Base-by-base conservation (phyloP, 2,329 filamentous ascomycete species). In the Neonectria hederae region DNA sequence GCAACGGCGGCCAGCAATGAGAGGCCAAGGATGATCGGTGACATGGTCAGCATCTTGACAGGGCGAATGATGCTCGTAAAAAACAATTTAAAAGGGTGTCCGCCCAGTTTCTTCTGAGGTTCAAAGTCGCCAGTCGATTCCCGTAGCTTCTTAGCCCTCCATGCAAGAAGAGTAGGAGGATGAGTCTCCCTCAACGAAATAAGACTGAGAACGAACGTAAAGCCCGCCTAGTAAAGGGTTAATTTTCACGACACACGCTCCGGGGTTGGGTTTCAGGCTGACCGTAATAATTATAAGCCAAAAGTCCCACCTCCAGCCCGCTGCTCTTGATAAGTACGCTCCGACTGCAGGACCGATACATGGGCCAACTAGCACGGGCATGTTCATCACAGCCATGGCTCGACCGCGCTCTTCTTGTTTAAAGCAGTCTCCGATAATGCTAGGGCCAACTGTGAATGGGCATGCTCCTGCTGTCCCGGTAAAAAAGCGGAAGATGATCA, bases 401-500 rank as follows among this genome's bases (percentile, higher is more conserved):
- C 53, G 32, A 1, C 58, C 85, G 51, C 86, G 80, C 66, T 84
- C 79, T 64, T 87, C 83, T 35, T 81, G 81, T 1, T 74, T 70
- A 35, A 89, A 81, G 72, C 90, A 79, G 73, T 91, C 89, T 14
- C 85, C 58, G 21, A 65, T 85, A 1, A 86, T 85, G 17, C 87
- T 87, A 28, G 85, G 85, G 5, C 87, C 88, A 69, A 88, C 86
- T 0, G 88, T 88, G 10, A 90, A 72, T 0, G 87, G 84, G 49
- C 83, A 84, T 0, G 83, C 83, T 10, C 84, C 86, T 68, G 88
- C 87, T 54, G 88, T 81, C 0, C 84, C 87, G 3, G 82, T 80
- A 64, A 88, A 86, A 75, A 90, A 90, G 8, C 88, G 81, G 6
- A 86, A 87, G 42, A 89, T 75, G 75, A 89, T 81, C 17, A 91